Percentiles rank a stretch among this genome's conserved stretches.
phyloP scores from a whole-genome alignment of 345 rosid species.

The Draba incana region DNA sequence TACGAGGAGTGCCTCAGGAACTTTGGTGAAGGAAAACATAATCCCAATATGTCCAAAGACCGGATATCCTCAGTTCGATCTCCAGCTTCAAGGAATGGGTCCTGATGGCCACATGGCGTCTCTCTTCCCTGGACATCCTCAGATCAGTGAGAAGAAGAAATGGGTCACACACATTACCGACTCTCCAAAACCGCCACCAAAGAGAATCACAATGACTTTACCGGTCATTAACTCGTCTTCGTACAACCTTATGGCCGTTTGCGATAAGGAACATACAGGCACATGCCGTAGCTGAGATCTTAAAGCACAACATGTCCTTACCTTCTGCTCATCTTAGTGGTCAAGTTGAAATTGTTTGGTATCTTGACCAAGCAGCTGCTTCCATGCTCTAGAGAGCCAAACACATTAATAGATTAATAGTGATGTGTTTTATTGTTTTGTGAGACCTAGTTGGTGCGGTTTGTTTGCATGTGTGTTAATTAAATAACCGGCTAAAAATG shows the following conservation, averaged over 20 bases:
- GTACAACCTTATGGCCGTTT: constrained; percentile 65
- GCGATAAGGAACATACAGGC: constrained; percentile 66
- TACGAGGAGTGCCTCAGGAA: constrained; percentile 62
- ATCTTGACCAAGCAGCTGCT: constrained; percentile 76
- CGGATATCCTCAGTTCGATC: constrained; percentile 81
- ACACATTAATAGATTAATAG: too few species aligned
- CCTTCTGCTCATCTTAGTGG: constrained; percentile 73
- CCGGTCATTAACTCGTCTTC: constrained; percentile 80
- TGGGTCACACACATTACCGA: constrained; percentile 73
- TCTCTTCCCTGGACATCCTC: constrained; percentile 70
- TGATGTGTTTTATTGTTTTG: too few species aligned
- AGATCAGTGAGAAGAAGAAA: constrained; percentile 56
- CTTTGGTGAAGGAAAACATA: constrained; percentile 22
- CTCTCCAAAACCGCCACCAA: constrained; percentile 78
- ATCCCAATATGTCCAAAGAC: constrained; percentile 40
- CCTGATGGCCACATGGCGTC: constrained; percentile 93
- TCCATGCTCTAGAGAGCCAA: constrained; percentile 49
- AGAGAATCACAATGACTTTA: constrained; percentile 83
- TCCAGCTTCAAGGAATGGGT: constrained; percentile 83
- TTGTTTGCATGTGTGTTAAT: constrained; percentile 20
- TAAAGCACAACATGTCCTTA: constrained; percentile 48
- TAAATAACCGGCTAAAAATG: constrained; percentile 14
- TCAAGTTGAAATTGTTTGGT: constrained; percentile 70
- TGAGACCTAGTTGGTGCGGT: constrained; percentile 11
- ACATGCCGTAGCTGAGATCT: constrained; percentile 59